phyloP scores from a whole-genome alignment of 371 early-diverging fungal species.

The Lichtheimia ornata region DNA sequence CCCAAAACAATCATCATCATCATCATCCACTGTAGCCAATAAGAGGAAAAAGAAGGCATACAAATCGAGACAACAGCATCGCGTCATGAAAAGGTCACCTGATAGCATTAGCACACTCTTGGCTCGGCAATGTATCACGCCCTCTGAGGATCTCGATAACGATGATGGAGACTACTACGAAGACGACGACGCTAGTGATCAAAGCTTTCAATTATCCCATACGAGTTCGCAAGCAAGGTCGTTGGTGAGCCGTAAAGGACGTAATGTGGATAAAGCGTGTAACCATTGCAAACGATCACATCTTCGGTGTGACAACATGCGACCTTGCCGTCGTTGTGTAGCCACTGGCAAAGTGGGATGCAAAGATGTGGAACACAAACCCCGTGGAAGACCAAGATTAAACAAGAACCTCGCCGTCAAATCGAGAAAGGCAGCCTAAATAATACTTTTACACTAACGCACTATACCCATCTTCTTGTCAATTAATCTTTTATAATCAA shows the following conservation, averaged over 20 bases:
- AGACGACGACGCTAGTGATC: background rate
- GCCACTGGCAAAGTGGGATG: constrained; percentile 48
- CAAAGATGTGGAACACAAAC: constrained; percentile 52
- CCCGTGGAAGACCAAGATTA: constrained; percentile 44
- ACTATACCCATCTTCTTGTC: too few species aligned
- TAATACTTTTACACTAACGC: too few species aligned
- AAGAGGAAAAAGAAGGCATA: background rate
- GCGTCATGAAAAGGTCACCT: background rate
- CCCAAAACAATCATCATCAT: background rate
- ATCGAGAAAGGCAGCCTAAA: too few species aligned
- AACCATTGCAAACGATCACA: constrained; percentile 54
- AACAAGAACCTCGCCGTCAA: constrained; percentile 17
- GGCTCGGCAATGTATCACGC: constrained; percentile 16
- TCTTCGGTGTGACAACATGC: constrained; percentile 47
- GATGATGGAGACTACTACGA: constrained; percentile 22
- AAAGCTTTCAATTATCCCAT: background rate
- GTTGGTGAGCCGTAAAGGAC: constrained; percentile 24
- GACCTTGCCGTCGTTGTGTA: constrained; percentile 49
- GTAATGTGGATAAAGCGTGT: constrained; percentile 51
- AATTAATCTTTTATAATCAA: too few species aligned
- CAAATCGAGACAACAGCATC: too few species aligned
- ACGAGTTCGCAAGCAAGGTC: background rate
- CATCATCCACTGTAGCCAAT: background rate
- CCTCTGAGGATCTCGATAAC: constrained; percentile 10
- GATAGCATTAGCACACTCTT: constrained; percentile 19